phyloP scores from a whole-genome alignment of 2,329 filamentous ascomycete species.

The Knufia petricola region DNA sequence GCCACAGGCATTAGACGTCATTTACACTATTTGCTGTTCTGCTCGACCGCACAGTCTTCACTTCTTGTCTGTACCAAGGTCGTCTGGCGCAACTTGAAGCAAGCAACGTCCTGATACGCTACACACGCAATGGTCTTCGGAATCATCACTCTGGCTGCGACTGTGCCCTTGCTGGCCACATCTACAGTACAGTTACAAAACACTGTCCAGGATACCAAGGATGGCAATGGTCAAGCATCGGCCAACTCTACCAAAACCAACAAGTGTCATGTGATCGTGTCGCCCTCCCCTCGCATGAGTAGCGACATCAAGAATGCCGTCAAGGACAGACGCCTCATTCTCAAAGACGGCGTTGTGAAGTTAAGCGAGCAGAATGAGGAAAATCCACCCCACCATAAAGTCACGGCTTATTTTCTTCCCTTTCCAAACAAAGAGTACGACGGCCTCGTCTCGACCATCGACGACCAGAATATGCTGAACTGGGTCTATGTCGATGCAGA shows the following conservation, averaged over 20 bases:
- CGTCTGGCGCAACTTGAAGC: background rate
- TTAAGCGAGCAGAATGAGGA: conserved; percentile 9
- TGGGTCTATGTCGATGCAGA: conserved; percentile 58
- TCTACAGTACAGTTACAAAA: conserved; percentile 15
- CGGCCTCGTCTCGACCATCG: conserved; percentile 17
- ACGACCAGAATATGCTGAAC: conserved; percentile 43
- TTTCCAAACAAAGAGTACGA: conserved; percentile 14
- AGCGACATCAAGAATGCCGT: conserved; percentile 10
- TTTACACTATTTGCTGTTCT: background rate
- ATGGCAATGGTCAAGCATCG: conserved; percentile 7
- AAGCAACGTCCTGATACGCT: background rate
- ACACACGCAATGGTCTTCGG: conserved; percentile 13
- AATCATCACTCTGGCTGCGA: conserved; percentile 14
- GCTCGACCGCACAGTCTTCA: background rate
- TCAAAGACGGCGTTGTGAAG: conserved; percentile 11
- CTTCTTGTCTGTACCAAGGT: background rate
- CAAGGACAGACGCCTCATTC: conserved; percentile 10
- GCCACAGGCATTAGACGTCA: too few species aligned
- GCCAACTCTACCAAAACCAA: conserved; percentile 11
- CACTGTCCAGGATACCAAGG: conserved; percentile 10
- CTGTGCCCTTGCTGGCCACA: conserved; percentile 15
- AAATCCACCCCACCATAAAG: conserved; percentile 6
- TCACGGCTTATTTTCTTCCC: conserved; percentile 30
- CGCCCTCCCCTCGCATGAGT: conserved; percentile 13
- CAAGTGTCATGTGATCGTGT: conserved; percentile 14